These are phyloP conservation scores for Rhodotorula graminis DNA, from an alignment of 768 basidiomycete species.

Conservation along the genomic window DNA sequence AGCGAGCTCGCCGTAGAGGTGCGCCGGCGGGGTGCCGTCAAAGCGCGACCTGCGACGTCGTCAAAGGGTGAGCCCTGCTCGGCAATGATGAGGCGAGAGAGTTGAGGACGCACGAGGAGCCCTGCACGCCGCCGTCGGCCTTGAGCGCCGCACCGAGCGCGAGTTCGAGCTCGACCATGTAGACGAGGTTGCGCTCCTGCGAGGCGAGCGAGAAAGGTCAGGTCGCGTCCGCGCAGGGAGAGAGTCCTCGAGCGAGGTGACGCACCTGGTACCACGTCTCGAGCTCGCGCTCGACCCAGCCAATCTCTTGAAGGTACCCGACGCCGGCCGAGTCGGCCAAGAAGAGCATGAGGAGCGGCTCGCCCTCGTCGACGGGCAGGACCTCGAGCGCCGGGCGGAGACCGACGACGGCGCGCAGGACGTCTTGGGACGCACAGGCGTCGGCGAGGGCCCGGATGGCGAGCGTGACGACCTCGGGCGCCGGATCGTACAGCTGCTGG, in stretches of 20 bases:
- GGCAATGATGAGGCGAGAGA: not conserved
- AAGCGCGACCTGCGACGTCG: constrained; percentile 55
- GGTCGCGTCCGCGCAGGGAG: too few relatives aligned
- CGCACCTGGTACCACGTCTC: constrained; percentile 88
- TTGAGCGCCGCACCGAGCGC: constrained; percentile 61
- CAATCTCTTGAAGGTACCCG: constrained; percentile 80
- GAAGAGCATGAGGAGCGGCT: constrained; percentile 85
- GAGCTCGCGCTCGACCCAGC: constrained; percentile 91
- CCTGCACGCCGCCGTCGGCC: constrained; percentile 2
- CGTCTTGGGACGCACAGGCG: constrained; percentile 76
- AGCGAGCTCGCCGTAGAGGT: constrained; percentile 97
- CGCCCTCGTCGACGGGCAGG: constrained; percentile 77
- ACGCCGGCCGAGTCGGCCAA: constrained; percentile 92
- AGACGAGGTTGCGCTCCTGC: constrained; percentile 87
- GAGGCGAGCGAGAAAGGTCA: too few relatives aligned
- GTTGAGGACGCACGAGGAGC: not conserved
- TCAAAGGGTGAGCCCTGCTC: not conserved
- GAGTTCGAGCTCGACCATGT: constrained; percentile 89
- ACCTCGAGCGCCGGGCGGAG: constrained; percentile 95
- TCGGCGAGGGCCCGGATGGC: constrained; percentile 85
- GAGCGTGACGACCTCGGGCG: constrained; percentile 79
- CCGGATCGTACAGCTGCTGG: constrained; percentile 92
- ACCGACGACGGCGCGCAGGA: constrained; percentile 82
- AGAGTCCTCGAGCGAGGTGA: not conserved
- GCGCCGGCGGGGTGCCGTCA: constrained; percentile 81